Base-by-base conservation (phyloP, 1,139 yeast genomes). In the Pichia sp. region DNA sequence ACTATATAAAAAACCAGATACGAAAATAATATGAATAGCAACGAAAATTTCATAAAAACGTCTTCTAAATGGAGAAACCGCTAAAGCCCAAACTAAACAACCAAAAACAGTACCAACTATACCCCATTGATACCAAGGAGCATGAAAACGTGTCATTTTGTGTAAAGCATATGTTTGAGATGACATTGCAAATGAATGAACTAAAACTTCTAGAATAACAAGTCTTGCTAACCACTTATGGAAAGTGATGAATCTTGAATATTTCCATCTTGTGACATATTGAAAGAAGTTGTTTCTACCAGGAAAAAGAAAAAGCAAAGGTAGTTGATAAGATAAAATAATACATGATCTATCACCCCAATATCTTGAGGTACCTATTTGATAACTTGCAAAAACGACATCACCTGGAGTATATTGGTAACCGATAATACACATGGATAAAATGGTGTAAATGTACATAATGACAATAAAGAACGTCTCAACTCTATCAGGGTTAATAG, bases 271-370 rank as follows among this genome's bases (percentile, higher is more conserved):
- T 4, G 87, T 79, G 36, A 79, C 40, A 69, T 74, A 71, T 52
- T 78, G 76, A 55, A 84, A 62, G 43, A 83, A 64, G 59, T 83
- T 84, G 60, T 84, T 84, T 65, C 89, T 68, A 4, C 87, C 85
- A 0, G 82, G 82, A 60, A 80, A 78, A 27, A 80, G 53, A 33
- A 80, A 68, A 25, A 81, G 51, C 11, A 79, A 54, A 0, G 87
- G 87, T 51, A 77, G 55, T 53, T 76, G 64, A 39, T 74, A 72
- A 38, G 78, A 69, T 5, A 76, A 63, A 29, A 82, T 51, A 35
- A 80, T 66, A 26, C 83, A 87, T 2, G 82, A 61, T 61, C 94
- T 70, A 56, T 78, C 83, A 37, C 80, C 86, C 35, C 76, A 62
- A 50, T 74, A 73, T 55, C 80, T 66, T 45, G 79, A 74, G 55